Base-by-base conservation (phyloP, 2,329 filamentous ascomycete genomes). In the Claviceps cyperi region DNA sequence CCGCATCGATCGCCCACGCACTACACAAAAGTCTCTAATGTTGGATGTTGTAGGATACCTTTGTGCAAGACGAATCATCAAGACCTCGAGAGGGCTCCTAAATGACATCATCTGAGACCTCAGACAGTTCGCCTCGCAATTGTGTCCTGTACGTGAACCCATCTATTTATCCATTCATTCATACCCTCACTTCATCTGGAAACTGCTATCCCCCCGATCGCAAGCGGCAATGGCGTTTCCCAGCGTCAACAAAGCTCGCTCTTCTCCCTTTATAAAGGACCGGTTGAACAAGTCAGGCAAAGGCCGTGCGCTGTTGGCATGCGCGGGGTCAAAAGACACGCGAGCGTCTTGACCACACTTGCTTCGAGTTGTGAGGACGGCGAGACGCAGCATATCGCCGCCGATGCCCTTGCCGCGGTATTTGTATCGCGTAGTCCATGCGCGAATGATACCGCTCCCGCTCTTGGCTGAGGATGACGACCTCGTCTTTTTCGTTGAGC, bases 331-430 rank as follows among this genome's bases (percentile, higher is more conserved):
- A 63, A 94, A 92, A 13, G 78, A 75, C 50, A 89, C 69, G 46
- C 74, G 68, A 3, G 74, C 76, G 7, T 72, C 76, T 45, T 74
- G 73, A 24, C 84, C 83, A 46, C 80, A 78, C 56, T 73, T 74
- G 64, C 78, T 76, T 55, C 77, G 75, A 49, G 83, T 81, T 46
- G 82, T 62, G 54, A 72, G 72, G 6, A 89, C 78, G 2, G 83
- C 85, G 58, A 86, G 81, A 57, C 84, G 78, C 45, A 94, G 67
- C 63, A 95, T 65, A 44, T 81, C 83, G 3, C 72, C 73, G 0
- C 87, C 88, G 7, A 92, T 70, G 0, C 87, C 86, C 52, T 77
- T 78, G 28, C 75, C 70, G 19, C 88, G 75, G 64, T 88, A 92
- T 56, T 75, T 73, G 47, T 81, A 65, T 62, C 73, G 76, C 0